Conservation (phyloP, 1,284 basidiomycete species). For the Puccinia polysora region DNA sequence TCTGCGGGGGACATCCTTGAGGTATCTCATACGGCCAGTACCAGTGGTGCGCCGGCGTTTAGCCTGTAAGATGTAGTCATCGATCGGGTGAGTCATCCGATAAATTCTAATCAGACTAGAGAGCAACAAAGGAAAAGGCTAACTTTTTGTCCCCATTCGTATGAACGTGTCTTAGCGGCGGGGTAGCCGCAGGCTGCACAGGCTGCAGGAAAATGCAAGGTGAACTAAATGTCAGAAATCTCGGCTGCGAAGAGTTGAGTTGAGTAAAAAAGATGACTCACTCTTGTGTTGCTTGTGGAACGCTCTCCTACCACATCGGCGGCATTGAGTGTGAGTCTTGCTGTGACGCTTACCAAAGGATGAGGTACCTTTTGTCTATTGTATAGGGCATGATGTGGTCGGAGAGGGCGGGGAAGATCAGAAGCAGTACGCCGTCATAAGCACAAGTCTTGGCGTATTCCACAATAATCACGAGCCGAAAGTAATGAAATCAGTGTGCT, state of each 20-base stretch:
- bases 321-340: conserved; percentile 40
- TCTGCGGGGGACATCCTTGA: conserved; percentile 78
- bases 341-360: conserved; percentile 43
- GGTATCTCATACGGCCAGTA: conserved; percentile 90
- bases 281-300: conserved; percentile 41
- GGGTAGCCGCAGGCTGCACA: conserved; percentile 97
- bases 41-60: conserved; percentile 59
- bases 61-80: conserved; percentile 6
- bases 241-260: neutral
- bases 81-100: neutral
- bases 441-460: too few relatives aligned
- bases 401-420: neutral
- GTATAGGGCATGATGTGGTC: neutral
- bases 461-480: too few relatives aligned
- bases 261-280: neutral
- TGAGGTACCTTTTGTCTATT: conserved; percentile 41
- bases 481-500: too few relatives aligned
- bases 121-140: neutral
- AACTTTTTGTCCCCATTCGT: conserved; percentile 97
- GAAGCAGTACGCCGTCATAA: too few relatives aligned
- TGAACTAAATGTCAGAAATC: neutral
- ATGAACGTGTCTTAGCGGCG: conserved; percentile 87
- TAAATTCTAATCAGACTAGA: neutral
- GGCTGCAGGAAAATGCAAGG: conserved; percentile 56
- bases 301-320: conserved; percentile 37